Evolutionary conservation across 805 yeast genomes (phyloP), one percentile per base, ranked within the genome.

Genomic region (Candida tammaniensis): DNA sequence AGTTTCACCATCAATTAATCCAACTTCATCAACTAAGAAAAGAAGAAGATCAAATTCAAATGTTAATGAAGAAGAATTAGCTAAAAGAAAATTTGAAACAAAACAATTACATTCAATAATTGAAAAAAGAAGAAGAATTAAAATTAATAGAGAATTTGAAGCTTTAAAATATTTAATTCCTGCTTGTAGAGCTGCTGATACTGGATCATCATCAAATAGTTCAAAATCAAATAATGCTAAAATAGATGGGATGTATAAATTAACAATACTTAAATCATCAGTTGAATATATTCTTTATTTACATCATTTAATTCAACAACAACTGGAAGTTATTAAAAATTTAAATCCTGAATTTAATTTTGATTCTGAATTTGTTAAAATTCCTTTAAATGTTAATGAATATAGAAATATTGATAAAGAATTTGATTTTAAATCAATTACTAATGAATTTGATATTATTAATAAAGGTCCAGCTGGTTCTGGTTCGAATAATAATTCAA

Each of bases 141-240:
- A 83, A 51, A 82, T 86, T 68, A 86, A 86, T 55, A 65, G 88
- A 35, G 93, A 86, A 56, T 86, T 84, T 52, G 93, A 84, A 52
- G 86, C 89, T 1, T 69, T 86, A 44, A 82, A 85, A 52, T 78
- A 72, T 48, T 57, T 86, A 33, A 79, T 86, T 12, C 95, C 95
- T 1, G 88, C 91, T 9, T 85, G 94, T 53, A 64, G 88, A 31
- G 35, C 17, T 18, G 65, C 70, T 20, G 68, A 73, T 19, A 61
- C 59, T 10, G 35, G 27, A 21, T 16, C 25, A 13, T 17, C 30
- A 3, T 11, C 31, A 4, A 24, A 35, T 27, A 30, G 8, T 22
- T 16, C 26, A 5, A n/a, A n/a, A n/a, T 11, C 32, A 7, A 39
- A 45, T 11, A 40, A 44, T 13, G 31, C 46, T 42, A 67, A 66